Evolutionary conservation across 768 basidiomycete genomes (phyloP), one percentile per base, ranked within the genome.

Genomic region (Rhizopogon roseolus): DNA sequence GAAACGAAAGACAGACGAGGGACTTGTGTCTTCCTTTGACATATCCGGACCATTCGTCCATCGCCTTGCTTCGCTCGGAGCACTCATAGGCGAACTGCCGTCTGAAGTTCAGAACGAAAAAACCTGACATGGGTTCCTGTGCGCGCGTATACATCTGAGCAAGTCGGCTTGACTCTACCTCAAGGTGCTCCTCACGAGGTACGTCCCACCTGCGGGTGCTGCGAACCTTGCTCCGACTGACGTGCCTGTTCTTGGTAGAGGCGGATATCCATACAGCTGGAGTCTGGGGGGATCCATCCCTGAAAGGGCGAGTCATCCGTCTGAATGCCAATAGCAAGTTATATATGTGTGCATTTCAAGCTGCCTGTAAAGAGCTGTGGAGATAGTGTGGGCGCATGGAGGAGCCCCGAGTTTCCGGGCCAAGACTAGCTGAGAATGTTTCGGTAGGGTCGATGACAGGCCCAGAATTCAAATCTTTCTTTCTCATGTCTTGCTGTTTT

Each of bases 211-310:
- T 22, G 22, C 22, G 22, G 3, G 3, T 22, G 22, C 22, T 22
- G 22, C 22, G 22, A 22, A 22, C 2, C 58, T 90, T 17, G 82
- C 75, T 2, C 50, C 73, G 6, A 90, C 88, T 27, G 88, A 90
- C 61, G 71, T 84, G 3, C 89, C 88, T 0, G 62, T 60, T 9
- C 67, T 62, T 10, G 80, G 80, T 5, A 69, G 77, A 10, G 54
- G 62, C 27, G 80, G 81, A 4, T 88, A 84, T 59, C 64, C 85
- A 44, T 89, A 86, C 60, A 84, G 81, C 60, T 91, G 89, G 88
- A 89, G 81, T 68, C 69, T 91, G 29, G 89, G 89, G 2, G 80
- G n/a, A 78, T 58, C 88, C 89, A 1, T 90, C 90, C 60, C 60
- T 91, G 54, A 89, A 89, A 64, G 77, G 85, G 87, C 89, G 56